Evolutionary conservation across 2,329 filamentous ascomycete genomes (phyloP).

Genomic region (Diaporthe vexans): DNA sequence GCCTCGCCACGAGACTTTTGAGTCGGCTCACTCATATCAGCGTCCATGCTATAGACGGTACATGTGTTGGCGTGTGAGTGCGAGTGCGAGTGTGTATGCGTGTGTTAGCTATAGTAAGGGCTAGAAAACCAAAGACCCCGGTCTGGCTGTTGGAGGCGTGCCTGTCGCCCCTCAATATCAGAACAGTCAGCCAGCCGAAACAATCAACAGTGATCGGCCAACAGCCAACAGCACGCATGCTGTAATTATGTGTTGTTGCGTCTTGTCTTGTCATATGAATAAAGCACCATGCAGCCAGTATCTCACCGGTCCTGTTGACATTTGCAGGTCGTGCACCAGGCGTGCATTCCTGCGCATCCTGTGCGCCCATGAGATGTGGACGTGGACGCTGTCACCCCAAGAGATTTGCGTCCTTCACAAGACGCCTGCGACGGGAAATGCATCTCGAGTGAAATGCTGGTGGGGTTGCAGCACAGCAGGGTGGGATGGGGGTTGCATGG

Average conservation of each 20-base stretch:
- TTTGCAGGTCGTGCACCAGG: conserved; percentile 28
- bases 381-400: conserved; percentile 23
- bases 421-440: background rate
- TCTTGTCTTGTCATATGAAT: conserved; percentile 36
- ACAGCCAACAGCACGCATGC: background rate
- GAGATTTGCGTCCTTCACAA: conserved; percentile 9
- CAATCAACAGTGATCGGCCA: conserved; percentile 12
- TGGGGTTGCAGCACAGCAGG: conserved; percentile 27
- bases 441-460: background rate
- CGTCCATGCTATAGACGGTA: background rate
- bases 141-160: no score
- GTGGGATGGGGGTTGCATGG: background rate
- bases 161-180: background rate
- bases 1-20: conserved; percentile 28
- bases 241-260: background rate
- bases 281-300: conserved; percentile 40
- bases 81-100: background rate
- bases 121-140: background rate
- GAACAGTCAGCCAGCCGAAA: conserved; percentile 17
- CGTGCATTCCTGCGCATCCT: conserved; percentile 25
- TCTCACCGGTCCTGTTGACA: conserved; percentile 38
- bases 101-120: background rate
- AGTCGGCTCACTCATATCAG: background rate
- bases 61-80: no score
- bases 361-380: background rate